phyloP scores from a whole-genome alignment of 148 eudicot species.

The Talinum fruticosum region DNA sequence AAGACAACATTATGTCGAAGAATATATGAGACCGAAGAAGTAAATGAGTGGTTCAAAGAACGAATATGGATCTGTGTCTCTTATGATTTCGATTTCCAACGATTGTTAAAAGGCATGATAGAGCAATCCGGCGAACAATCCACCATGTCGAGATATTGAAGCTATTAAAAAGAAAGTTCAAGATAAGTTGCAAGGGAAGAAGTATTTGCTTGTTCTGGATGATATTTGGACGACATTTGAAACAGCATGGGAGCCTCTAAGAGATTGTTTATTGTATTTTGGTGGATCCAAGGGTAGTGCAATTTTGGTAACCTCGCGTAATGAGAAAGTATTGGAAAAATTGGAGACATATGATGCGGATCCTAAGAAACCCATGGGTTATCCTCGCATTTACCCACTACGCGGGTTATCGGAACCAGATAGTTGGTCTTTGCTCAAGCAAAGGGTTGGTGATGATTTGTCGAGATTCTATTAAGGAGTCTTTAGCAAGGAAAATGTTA shows the following conservation, averaged over 20 bases:
- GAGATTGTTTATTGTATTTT: not conserved
- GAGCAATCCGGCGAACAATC: not conserved
- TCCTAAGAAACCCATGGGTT: not conserved
- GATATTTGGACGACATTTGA: not conserved
- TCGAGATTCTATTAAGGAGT: not conserved
- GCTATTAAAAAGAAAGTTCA: not conserved
- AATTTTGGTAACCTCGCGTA: constrained; percentile 8
- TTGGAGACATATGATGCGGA: not conserved
- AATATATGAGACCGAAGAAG: not conserved
- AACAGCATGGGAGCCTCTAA: not conserved
- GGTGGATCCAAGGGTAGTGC: not conserved
- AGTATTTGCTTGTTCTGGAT: constrained; percentile 1
- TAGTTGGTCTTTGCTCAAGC: not conserved
- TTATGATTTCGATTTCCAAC: not conserved
- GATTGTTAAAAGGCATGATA: not conserved
- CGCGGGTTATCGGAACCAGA: not conserved
- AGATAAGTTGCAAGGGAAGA: not conserved
- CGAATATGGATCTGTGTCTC: not conserved
- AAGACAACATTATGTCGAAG: not conserved
- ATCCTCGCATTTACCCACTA: not conserved
- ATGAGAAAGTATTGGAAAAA: not conserved
- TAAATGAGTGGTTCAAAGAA: not conserved
- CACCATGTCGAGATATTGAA: not conserved
- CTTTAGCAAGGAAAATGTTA: not conserved
- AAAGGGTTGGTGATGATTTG: not conserved